A percentile compares a stretch with the other conserved stretches of the same genome.
phyloP scores from a whole-genome alignment of 768 basidiomycete species.

The Austroboletus festivus region DNA sequence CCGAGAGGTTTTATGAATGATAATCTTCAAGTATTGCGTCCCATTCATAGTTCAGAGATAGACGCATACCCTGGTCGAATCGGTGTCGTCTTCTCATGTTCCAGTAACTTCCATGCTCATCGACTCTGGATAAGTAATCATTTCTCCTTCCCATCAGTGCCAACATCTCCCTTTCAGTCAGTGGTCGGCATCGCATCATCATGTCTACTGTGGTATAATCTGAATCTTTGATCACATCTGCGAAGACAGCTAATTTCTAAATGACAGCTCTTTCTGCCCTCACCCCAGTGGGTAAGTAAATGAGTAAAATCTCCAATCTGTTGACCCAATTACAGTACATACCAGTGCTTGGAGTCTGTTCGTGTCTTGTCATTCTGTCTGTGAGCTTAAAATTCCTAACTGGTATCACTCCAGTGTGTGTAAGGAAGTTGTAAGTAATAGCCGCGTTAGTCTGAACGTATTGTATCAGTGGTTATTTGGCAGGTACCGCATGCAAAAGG shows the following conservation, averaged over 20 bases:
- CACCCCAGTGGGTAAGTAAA: conserved; percentile 13
- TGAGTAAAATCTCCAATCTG: neutral
- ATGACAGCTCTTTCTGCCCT: conserved; percentile 3
- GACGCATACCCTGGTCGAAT: too few species aligned
- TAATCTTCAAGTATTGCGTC: conserved; percentile 11
- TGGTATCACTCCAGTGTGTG: conserved; percentile 1
- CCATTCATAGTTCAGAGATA: conserved; percentile 24
- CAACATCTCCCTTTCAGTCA: conserved; percentile 12
- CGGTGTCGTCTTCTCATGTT: neutral
- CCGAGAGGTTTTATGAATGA: neutral
- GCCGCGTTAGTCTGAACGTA: neutral
- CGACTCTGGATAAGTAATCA: conserved; percentile 29
- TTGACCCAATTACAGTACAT: neutral
- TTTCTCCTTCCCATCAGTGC: neutral
- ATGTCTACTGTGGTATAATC: conserved; percentile 13
- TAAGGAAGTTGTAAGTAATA: conserved; percentile 2
- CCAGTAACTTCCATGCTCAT: conserved; percentile 22
- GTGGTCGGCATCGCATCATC: conserved; percentile 14
- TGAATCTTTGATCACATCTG: neutral
- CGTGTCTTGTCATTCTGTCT: neutral
- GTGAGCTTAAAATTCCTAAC: neutral
- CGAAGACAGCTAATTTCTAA: conserved; percentile 7
- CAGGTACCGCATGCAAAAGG: conserved; percentile 8
- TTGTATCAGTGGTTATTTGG: neutral
- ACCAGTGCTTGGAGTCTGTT: conserved; percentile 19